Base-by-base conservation (phyloP, 2,329 filamentous ascomycete species). In the Blumeria graminis region DNA sequence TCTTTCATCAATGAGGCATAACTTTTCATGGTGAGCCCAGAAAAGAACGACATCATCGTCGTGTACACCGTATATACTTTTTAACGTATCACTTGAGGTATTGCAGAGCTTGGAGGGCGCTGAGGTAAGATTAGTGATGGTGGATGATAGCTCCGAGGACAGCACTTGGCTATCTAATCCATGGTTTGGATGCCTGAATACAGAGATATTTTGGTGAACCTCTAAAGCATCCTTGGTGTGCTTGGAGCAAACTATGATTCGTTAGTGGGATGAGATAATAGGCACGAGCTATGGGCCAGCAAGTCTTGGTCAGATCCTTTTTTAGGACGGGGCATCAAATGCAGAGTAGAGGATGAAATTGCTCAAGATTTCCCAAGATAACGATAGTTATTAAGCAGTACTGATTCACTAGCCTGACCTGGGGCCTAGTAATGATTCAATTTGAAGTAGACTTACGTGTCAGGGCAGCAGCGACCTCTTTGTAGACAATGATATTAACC, bases 11-110 rank as follows among this genome's bases (percentile, higher is more conserved):
- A 95, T 71, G 1, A 94, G 66, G 62, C 86, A 86, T 0, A 94
- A 76, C 69, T 95, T 95, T 70, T 95, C 88, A 63, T 94, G 88
- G 63, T 94, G 88, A 2, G 87, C 86, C 88, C 88, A 94, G 69
- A 86, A 94, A 0, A 94, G 71, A 10, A 94, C 83, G 1, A 88
- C 78, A 61, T 84, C 87, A 35, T 45, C 39, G 11, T 88, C 84
- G 36, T 79, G 79, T 54, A 85, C 82, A 56, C 89, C 89, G 64
- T 94, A 94, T 0, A 94, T 69, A 0, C 81, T 78, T 65, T 87
- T 85, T 53, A 94, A 66, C 1, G 83, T 77, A 63, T 92, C 84
- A 28, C 74, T 74, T 0, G 85, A 84, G 46, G 88, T 72, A 62
- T 81, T 82, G 16, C 80, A 75, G 0, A 81, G 67, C 52, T 73